Evolutionary conservation across 2,329 filamentous ascomycete species (phyloP), one percentile per base, ranked within the genome.

Genomic region (Venturia aucupariae): DNA sequence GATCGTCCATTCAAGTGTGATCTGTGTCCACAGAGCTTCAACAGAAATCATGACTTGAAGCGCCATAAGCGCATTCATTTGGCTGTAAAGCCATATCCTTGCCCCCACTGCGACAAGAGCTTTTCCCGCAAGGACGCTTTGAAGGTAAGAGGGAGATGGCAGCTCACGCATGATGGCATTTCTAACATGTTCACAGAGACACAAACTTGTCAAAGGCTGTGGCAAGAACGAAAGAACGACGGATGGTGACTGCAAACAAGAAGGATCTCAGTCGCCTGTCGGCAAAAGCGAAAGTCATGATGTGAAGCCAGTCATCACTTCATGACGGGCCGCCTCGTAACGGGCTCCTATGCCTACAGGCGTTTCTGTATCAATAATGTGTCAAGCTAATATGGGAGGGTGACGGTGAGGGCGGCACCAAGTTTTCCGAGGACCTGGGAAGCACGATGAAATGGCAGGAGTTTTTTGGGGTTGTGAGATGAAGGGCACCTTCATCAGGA

Each of bases 1-100:
- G 93, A 97, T 69, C 86, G 93, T 5, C 94, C 94, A 0, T 97
- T 96, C 80, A 92, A 92, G 76, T 99, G 94, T 74, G 92, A 97
- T 70, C 84, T 90, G 72, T 99, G 94, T 72, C 86, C 90, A 0
- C 91, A 96, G 74, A 92, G 90, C 44, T 99, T 99, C 79, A 97
- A 96, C 75, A 83, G 94, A 4, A 97, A 97, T 68, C 94, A 97
- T 72, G 94, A 97, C 72, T 76, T 97, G 70, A 99, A 99, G 78
- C 84, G 94, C 62, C 94, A 99, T 75, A 96, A 96, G 80, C 82
- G 92, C 61, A 97, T 97, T 66, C 94, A 99, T 75, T 77, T 97
- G 65, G 90, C 92, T 0, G 90, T 97, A 48, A 99, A 99, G 80
- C 94, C 94, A 0, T 97, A 93, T 75, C 92, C 92, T 0, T 99